A percentile compares a stretch with the other conserved stretches of the same genome.
Evolutionary conservation across 495 filamentous ascomycete species (phyloP).

Genomic region (Aspergillus cavernicola): DNA sequence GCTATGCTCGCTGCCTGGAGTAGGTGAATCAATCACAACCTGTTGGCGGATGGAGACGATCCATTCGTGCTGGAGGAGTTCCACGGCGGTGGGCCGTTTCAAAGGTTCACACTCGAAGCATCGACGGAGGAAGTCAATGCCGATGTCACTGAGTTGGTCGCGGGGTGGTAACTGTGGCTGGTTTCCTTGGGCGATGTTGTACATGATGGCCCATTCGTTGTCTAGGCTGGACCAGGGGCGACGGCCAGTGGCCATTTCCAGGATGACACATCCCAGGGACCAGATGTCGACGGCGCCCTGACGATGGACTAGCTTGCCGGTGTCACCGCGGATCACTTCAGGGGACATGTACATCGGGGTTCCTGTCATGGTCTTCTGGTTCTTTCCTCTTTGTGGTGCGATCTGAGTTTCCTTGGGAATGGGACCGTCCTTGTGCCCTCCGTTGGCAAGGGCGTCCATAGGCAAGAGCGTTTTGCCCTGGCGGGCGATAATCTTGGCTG

Average conservation of each 20-base stretch:
- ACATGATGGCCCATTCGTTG: conserved; percentile 99
- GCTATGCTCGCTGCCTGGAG: conserved; percentile 41
- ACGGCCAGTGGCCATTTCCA: conserved; percentile 95
- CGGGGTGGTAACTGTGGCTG: conserved; percentile 74
- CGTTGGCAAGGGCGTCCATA: conserved; percentile 48
- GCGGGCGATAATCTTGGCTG: conserved; percentile 93
- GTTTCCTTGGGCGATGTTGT: conserved; percentile 97
- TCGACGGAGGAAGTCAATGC: conserved; percentile 81
- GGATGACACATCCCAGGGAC: conserved; percentile 94
- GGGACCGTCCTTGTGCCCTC: conserved; percentile 27
- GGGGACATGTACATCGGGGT: conserved; percentile 99
- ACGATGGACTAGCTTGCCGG: conserved; percentile 46
- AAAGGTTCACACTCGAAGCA: conserved; percentile 87
- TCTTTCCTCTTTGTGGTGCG: conserved; percentile 44
- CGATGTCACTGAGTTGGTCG: conserved; percentile 79
- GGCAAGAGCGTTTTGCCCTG: conserved; percentile 83
- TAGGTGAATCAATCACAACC: conserved; percentile 52
- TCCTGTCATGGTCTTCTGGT: conserved; percentile 91
- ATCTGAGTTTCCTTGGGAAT: conserved; percentile 30
- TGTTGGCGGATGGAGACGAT: conserved; percentile 67
- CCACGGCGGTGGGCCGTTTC: conserved; percentile 74
- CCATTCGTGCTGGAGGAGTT: conserved; percentile 95
- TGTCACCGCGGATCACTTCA: conserved; percentile 90
- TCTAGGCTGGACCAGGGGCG: conserved; percentile 96
- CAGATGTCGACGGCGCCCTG: conserved; percentile 95